Percentiles rank a stretch among this genome's conserved stretches.
These are phyloP conservation scores for Balakata baccata DNA, from an alignment of 345 rosid species.

Conservation along the genomic window DNA sequence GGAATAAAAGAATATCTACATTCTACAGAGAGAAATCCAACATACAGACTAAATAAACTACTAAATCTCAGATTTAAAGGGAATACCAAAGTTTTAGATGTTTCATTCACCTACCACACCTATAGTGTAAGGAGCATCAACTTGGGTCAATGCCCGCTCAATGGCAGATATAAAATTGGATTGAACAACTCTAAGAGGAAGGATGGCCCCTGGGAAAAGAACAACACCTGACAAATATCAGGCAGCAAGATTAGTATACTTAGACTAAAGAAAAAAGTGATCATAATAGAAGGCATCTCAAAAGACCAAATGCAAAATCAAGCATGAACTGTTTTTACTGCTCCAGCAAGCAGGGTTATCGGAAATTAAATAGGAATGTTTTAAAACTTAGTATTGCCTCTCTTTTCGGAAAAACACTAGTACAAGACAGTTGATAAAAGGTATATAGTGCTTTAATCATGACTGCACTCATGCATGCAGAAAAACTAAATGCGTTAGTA, in stretches of 20 bases:
- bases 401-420: neutral
- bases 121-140: constrained; percentile 66
- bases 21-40: constrained; percentile 7
- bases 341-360: neutral
- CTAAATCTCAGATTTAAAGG: neutral
- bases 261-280: neutral
- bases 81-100: neutral
- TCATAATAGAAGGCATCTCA: neutral
- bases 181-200: constrained; percentile 82
- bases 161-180: constrained; percentile 69
- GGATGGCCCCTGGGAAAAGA: constrained; percentile 90
- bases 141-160: constrained; percentile 75
- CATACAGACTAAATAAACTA: constrained; percentile 5
- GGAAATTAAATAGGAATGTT: neutral
- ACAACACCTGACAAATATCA: constrained; percentile 66
- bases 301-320: neutral
- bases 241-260: constrained; percentile 10
- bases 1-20: neutral
- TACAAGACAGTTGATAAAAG: neutral
- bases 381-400: neutral
- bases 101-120: constrained; percentile 74
- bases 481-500: neutral
- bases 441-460: neutral
- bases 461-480: neutral
- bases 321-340: neutral